Conservation (phyloP, 495 filamentous ascomycete genomes). For the Penicillium turbatum region DNA sequence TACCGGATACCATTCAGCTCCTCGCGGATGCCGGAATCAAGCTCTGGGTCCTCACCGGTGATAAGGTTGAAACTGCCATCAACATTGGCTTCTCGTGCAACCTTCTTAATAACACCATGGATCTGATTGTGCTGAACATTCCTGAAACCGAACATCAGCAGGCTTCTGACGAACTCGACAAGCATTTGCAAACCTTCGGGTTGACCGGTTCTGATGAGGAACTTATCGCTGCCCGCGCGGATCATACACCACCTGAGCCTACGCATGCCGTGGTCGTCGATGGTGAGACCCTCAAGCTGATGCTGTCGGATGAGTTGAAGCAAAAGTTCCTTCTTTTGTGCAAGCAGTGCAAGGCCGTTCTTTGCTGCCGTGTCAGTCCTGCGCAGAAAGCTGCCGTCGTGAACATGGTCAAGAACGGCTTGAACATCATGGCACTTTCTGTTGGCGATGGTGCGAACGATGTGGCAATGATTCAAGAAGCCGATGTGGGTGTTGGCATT, state of each 20-base stretch:
- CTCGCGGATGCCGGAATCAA: slow-evolving; percentile 96
- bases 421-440: slow-evolving; percentile 95
- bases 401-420: slow-evolving; percentile 84
- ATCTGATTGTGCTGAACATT: slow-evolving; percentile 86
- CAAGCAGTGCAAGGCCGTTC: slow-evolving; percentile 94
- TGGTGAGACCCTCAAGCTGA: slow-evolving; percentile 87
- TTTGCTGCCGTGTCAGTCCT: slow-evolving; percentile 97
- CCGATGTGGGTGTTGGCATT: slow-evolving; percentile 96
- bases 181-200: slow-evolving; percentile 64
- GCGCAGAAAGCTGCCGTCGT: slow-evolving; percentile 98
- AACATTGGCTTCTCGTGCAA: slow-evolving; percentile 99
- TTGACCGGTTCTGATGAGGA: slow-evolving; percentile 88
- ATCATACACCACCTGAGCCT: slow-evolving; percentile 77
- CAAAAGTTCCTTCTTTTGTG: slow-evolving; percentile 93
- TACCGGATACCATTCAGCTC: slow-evolving; percentile 92
- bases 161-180: slow-evolving; percentile 67
- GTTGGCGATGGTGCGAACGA: slow-evolving; percentile 98
- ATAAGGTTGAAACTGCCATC: slow-evolving; percentile 99
- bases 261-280: slow-evolving; percentile 98
- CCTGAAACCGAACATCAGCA: slow-evolving; percentile 63
- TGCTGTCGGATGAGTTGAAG: slow-evolving; percentile 73
- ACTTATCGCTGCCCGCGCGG: slow-evolving; percentile 67
- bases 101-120: slow-evolving; percentile 94
- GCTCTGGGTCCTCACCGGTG: slow-evolving; percentile 98
- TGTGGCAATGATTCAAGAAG: slow-evolving; percentile 99